Percentiles rank a stretch among this genome's conserved stretches.
Conservation (phyloP, 768 basidiomycete genomes). For the Leccinum aurantiacum region DNA sequence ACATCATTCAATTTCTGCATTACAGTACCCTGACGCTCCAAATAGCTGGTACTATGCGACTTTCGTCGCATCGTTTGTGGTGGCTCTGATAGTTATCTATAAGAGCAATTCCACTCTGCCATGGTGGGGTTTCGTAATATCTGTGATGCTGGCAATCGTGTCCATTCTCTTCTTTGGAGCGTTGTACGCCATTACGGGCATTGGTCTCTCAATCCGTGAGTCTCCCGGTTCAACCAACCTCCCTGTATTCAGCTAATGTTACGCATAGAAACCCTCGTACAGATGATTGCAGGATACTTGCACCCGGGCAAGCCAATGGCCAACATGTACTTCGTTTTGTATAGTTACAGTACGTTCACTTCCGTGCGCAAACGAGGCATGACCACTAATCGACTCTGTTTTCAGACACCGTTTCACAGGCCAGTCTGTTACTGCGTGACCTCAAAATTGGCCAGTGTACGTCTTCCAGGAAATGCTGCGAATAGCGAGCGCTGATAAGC, state of each 20-base stretch:
- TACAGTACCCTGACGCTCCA: constrained; percentile 35
- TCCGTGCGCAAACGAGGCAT: constrained; percentile 9
- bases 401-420: constrained; percentile 51
- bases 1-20: neutral
- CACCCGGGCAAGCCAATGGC: constrained; percentile 40
- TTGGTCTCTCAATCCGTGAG: constrained; percentile 19
- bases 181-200: constrained; percentile 50
- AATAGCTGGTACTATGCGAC: constrained; percentile 34
- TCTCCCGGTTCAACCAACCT: neutral
- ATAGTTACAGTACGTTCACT: constrained; percentile 42
- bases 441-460: constrained; percentile 44
- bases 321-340: constrained; percentile 46
- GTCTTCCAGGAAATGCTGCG: neutral
- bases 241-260: neutral
- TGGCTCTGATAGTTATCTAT: constrained; percentile 56
- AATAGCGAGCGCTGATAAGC: constrained; percentile 37
- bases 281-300: constrained; percentile 39
- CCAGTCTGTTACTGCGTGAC: constrained; percentile 53
- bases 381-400: neutral
- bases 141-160: constrained; percentile 49
- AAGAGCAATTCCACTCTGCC: constrained; percentile 53
- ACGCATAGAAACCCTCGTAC: constrained; percentile 28
- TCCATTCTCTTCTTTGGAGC: constrained; percentile 55
- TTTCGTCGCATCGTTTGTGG: constrained; percentile 38
- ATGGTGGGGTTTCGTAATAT: constrained; percentile 60